A percentile compares a stretch with the other conserved stretches of the same genome.
Conservation (phyloP, 208 protist genomes). For the Leishmania martiniquensis region DNA sequence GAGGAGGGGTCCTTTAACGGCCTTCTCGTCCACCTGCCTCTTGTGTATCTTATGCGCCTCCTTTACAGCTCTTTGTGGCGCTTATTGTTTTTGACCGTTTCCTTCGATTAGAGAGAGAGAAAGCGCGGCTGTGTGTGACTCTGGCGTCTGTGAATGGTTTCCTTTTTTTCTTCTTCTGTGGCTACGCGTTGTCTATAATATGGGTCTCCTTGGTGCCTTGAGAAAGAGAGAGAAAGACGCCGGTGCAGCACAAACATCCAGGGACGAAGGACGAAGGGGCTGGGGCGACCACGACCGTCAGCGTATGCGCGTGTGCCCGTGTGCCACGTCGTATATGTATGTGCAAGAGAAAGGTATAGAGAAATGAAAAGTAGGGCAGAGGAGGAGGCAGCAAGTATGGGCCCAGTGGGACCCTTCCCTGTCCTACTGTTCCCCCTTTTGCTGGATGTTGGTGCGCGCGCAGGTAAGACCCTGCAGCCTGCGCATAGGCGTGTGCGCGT, state of each 20-base stretch:
- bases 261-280: not conserved
- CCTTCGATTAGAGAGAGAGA: no score
- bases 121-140: no score
- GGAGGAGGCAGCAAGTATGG: slow-evolving; percentile 2
- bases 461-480: not conserved
- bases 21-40: not conserved
- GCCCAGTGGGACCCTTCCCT: slow-evolving; percentile 1
- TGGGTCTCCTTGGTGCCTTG: not conserved
- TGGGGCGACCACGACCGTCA: not conserved
- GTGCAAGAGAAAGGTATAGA: not conserved
- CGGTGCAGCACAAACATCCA: not conserved
- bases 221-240: not conserved
- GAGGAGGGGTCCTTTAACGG: not conserved
- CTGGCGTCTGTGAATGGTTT: no score
- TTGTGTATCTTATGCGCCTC: not conserved
- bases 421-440: slow-evolving; percentile 36
- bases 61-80: not conserved
- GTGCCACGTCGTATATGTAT: not conserved
- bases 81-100: no score
- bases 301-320: not conserved
- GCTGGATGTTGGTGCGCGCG: no score
- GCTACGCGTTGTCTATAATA: not conserved
- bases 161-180: not conserved
- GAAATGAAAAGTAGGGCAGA: not conserved
- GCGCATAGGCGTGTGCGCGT: not conserved